Evolutionary conservation across 176 grass and related monocot genomes (phyloP), one percentile per base, ranked within the genome.

Genomic region (Hsuehochloa calcarea): DNA sequence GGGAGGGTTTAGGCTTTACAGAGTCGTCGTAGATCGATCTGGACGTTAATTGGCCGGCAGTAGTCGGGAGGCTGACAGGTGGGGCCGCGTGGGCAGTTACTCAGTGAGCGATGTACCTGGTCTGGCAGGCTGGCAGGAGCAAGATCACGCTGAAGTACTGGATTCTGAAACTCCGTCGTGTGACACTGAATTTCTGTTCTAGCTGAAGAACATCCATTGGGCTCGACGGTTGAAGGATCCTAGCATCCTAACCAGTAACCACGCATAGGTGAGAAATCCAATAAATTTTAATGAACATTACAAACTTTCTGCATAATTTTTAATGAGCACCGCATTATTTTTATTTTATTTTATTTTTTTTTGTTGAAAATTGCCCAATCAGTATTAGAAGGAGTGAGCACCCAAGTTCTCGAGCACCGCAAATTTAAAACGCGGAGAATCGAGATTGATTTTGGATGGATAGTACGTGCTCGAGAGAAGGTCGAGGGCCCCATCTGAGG

Each of bases 1-100:
- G 19, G 45, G 22, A 76, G 81, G 69, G 50, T 83, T 89, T 90
- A 90, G 65, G 72, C 26, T 82, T 82, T 67, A 34, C 47, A 70
- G 50, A 56, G 78, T 47, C 38, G 38, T 22, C 12, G 79, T 70
- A 65, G 23, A 45, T 75, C 45, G 80, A 60, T 87, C 84, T 83
- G 80, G 46, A 50, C 65, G 78, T 77, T 86, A 78, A 90, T 86
- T 79, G 58, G 64, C 15, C 47, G 12, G 12, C 52, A 23, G 44
- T 9, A 2, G 78, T 26, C 22, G 1, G 22, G 5, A 51, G 25
- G 6, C 19, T 52, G 70, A 71, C 65, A 43, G 6, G 39, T 68
- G 49, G 76, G 82, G 5, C 0, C 60, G 8, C 0, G 0, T 0
- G 10, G 38, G 22, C 47, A 75, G 70, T 12, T 25, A 46, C 1